A percentile compares a stretch with the other conserved stretches of the same genome.
phyloP scores from a whole-genome alignment of 257 asterid species.

The Rhazya stricta region DNA sequence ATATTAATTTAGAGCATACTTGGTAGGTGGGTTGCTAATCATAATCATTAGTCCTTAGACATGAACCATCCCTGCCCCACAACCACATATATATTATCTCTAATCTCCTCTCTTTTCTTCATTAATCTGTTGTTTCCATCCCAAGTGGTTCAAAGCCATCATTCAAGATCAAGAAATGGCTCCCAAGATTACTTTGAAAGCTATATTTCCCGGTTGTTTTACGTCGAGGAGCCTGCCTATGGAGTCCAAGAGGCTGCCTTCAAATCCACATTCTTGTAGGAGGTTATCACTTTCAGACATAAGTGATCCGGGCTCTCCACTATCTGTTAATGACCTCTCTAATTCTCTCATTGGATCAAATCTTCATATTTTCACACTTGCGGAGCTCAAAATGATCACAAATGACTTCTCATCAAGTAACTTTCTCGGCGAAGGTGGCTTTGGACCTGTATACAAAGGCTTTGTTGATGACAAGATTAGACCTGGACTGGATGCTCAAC shows the following conservation, averaged over 20 bases:
- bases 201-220: conserved; percentile 28
- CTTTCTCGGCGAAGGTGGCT: conserved; percentile 83
- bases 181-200: conserved; percentile 20
- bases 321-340: conserved; percentile 48
- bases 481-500: conserved; percentile 67
- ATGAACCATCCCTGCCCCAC: neutral
- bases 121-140: neutral
- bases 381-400: conserved; percentile 48
- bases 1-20: neutral
- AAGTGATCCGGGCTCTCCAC: conserved; percentile 53
- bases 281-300: conserved; percentile 57
- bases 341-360: conserved; percentile 50
- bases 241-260: conserved; percentile 17
- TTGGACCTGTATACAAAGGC: conserved; percentile 91
- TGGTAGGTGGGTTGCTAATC: conserved; percentile 14
- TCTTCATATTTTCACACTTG: conserved; percentile 59
- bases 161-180: conserved; percentile 13
- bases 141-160: neutral
- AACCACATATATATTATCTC: neutral
- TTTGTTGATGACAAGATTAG: conserved; percentile 51
- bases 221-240: conserved; percentile 10
- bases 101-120: conserved; percentile 1
- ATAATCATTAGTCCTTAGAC: neutral
- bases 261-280: conserved; percentile 23
- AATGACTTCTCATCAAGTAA: conserved; percentile 44